phyloP scores from a whole-genome alignment of 345 rosid species.

The Hibiscus tridactylites region DNA sequence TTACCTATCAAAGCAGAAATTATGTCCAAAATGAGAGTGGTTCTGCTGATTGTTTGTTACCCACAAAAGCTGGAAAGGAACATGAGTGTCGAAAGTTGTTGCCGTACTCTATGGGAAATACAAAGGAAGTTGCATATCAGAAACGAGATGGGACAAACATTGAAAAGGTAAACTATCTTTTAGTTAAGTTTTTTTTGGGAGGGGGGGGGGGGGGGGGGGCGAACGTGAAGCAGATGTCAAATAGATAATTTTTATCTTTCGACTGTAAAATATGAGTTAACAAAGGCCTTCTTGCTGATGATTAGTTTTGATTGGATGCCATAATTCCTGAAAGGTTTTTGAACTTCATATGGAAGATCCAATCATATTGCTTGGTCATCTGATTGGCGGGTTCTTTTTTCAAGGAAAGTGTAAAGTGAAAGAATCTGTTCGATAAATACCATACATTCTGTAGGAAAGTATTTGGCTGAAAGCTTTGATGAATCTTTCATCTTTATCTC shows the following conservation, averaged over 20 bases:
- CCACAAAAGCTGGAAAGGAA: constrained; percentile 27
- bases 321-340: not conserved
- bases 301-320: constrained; percentile 1
- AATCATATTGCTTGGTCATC: constrained; percentile 11
- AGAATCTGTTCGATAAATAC: constrained; percentile 7
- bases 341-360: constrained; percentile 10
- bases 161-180: constrained; percentile 22
- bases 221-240: not conserved
- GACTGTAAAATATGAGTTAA: not conserved
- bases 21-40: constrained; percentile 26
- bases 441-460: not conserved
- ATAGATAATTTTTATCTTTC: not conserved
- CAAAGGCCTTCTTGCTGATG: constrained; percentile 1
- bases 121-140: constrained; percentile 22
- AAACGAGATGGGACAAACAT: constrained; percentile 15
- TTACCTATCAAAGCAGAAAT: constrained; percentile 24
- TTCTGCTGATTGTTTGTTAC: constrained; percentile 15
- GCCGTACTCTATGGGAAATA: constrained; percentile 14
- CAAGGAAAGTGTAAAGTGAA: not conserved
- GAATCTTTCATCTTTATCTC: not conserved
- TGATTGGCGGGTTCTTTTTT: constrained; percentile 6
- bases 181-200: not conserved
- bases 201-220: not conserved
- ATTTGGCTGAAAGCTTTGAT: not conserved
- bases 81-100: constrained; percentile 18